These are phyloP conservation scores for Tricholoma matsutake DNA, from an alignment of 768 basidiomycete genomes.

Conservation along the genomic window DNA sequence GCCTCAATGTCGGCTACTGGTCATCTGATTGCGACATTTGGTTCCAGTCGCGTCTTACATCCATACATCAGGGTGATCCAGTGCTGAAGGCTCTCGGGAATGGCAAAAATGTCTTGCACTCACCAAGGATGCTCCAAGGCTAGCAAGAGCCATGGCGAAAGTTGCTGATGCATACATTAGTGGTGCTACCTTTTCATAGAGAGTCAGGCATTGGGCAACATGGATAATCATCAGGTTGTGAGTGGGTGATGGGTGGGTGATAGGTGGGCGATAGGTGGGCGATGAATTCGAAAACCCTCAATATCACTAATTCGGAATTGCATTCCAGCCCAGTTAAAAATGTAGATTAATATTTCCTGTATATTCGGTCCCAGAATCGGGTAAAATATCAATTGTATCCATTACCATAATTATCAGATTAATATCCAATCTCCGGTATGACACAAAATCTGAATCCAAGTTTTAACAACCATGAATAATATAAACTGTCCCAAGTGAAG, in stretches of 20 bases:
- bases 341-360: not conserved
- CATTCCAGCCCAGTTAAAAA: not conserved
- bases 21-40: slow-evolving; percentile 17
- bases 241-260: no score
- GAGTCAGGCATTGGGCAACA: not conserved
- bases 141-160: not conserved
- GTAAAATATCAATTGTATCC: not conserved
- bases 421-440: no score
- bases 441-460: no score
- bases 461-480: no score
- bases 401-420: not conserved
- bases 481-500: no score
- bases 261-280: no score
- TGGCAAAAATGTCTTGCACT: not conserved
- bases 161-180: slow-evolving; percentile 1
- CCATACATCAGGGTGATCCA: slow-evolving; percentile 6
- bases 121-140: not conserved
- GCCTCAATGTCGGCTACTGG: slow-evolving; percentile 14
- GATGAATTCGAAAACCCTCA: no score
- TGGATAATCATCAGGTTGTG: no score
- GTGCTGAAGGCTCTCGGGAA: not conserved
- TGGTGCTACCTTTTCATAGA: not conserved
- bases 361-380: not conserved
- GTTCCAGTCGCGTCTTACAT: slow-evolving; percentile 7
- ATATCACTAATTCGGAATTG: not conserved